Evolutionary conservation across 306 rosid genomes (phyloP).

Genomic region (Heteromeles arbutifolia): DNA sequence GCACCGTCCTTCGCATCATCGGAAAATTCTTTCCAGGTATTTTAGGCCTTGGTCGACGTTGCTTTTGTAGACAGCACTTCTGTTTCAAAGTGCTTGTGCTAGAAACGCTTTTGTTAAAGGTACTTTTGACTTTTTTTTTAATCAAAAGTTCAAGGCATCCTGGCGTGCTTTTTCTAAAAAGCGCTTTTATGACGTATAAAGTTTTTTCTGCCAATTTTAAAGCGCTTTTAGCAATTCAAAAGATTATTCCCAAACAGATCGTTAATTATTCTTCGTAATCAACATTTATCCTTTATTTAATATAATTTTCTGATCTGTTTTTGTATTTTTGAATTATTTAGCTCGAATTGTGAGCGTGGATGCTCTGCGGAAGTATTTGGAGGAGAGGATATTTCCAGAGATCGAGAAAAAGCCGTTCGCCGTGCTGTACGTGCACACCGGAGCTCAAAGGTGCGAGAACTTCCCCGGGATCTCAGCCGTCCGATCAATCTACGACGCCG

Average conservation of each 20-base stretch:
- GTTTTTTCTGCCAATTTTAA: no score
- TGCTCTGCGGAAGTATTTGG: slow-evolving; percentile 55
- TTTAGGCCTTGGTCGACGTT: not conserved
- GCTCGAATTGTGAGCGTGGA: slow-evolving; percentile 65
- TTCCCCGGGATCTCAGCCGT: slow-evolving; percentile 78
- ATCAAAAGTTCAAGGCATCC: no score
- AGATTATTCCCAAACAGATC: not conserved
- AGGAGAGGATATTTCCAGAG: slow-evolving; percentile 63
- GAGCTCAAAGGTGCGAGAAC: slow-evolving; percentile 70
- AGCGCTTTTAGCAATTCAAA: no score
- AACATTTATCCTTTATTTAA: not conserved
- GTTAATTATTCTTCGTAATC: no score
- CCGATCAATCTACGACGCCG: slow-evolving; percentile 73
- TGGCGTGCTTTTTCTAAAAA: not conserved
- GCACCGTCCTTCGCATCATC: slow-evolving; percentile 67
- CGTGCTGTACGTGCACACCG: slow-evolving; percentile 73
- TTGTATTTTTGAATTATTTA: slow-evolving; percentile 7
- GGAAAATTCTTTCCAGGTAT: slow-evolving; percentile 83
- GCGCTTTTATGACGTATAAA: no score
- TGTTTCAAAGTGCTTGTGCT: not conserved
- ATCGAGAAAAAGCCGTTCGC: slow-evolving; percentile 52
- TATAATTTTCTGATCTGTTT: not conserved
- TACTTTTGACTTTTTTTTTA: not conserved
- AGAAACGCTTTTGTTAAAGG: no score
- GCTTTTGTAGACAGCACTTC: not conserved